A percentile compares a stretch with the other conserved stretches of the same genome.
These are phyloP conservation scores for Toxicodendron radicans DNA, from an alignment of 345 rosid genomes.

Conservation along the genomic window DNA sequence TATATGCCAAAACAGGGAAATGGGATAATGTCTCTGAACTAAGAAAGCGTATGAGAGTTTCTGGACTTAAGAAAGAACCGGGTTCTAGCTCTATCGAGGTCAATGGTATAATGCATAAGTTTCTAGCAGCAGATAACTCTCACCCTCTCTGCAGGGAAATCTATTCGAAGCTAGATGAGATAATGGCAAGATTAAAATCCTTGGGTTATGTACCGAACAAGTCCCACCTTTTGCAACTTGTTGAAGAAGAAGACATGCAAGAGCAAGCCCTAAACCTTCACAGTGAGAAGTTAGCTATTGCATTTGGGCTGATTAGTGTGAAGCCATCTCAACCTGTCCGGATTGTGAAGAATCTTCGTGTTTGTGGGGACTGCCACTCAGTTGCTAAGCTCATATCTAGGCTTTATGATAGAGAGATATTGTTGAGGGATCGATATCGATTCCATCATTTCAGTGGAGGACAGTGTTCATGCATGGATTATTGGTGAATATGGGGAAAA, in stretches of 20 bases:
- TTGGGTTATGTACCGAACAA: constrained; percentile 53
- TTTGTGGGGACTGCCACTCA: constrained; percentile 68
- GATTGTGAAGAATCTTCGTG: constrained; percentile 67
- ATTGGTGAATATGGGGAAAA: constrained; percentile 47
- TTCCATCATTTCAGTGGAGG: constrained; percentile 71
- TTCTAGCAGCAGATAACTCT: constrained; percentile 56
- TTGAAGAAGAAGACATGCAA: constrained; percentile 66
- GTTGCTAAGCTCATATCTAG: constrained; percentile 63
- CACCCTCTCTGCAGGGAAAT: constrained; percentile 55
- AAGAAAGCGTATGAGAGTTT: constrained; percentile 64
- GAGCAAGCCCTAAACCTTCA: constrained; percentile 62
- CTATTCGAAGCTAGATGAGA: constrained; percentile 55
- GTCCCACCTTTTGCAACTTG: constrained; percentile 60
- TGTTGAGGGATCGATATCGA: constrained; percentile 59
- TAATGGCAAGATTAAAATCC: constrained; percentile 42
- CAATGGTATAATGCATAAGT: constrained; percentile 59
- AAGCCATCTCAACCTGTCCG: constrained; percentile 47
- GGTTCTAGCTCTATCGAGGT: constrained; percentile 84
- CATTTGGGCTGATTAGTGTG: constrained; percentile 56
- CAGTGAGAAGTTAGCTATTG: constrained; percentile 69
- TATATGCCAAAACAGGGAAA: constrained; percentile 61
- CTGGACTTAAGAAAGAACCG: constrained; percentile 63
- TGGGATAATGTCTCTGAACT: constrained; percentile 60
- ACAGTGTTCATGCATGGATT: constrained; percentile 68
- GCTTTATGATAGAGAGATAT: constrained; percentile 54